A percentile compares a stretch with the other conserved stretches of the same genome.
phyloP scores from a whole-genome alignment of 2,329 filamentous ascomycete species.

The Zymoseptoria passerinii region DNA sequence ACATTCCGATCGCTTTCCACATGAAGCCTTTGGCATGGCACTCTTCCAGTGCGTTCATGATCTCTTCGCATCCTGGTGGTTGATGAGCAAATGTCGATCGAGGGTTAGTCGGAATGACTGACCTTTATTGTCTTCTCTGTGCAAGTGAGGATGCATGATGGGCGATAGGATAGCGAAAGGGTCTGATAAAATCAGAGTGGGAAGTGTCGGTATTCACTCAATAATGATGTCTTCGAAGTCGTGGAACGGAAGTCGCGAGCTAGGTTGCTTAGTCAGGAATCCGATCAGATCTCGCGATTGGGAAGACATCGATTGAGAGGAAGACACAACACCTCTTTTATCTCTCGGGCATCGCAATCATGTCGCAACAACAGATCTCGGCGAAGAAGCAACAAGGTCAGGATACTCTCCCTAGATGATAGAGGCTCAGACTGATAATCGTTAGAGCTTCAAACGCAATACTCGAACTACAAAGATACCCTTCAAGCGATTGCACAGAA shows the following conservation, averaged over 20 bases:
- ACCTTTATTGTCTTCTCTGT: conserved; percentile 89
- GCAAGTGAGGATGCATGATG: conserved; percentile 90
- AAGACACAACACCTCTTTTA: not conserved
- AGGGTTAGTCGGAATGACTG: not conserved
- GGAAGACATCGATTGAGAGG: too few relatives aligned
- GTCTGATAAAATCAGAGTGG: not conserved
- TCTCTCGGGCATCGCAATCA: conserved; percentile 25
- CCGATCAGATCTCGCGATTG: too few relatives aligned
- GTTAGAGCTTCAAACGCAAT: conserved; percentile 70
- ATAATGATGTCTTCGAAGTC: not conserved
- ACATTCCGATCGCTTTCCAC: conserved; percentile 83
- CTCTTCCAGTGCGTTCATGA: conserved; percentile 89
- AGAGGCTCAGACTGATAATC: conserved; percentile 1
- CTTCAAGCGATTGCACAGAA: conserved; percentile 91
- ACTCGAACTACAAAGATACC: conserved; percentile 65
- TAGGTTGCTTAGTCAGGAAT: not conserved
- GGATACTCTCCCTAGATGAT: conserved; percentile 1
- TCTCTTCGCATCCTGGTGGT: conserved; percentile 76
- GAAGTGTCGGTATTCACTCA: not conserved
- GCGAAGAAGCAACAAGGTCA: conserved; percentile 68
- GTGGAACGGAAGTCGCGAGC: not conserved
- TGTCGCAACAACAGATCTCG: conserved; percentile 43
- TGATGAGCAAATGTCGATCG: conserved; percentile 7
- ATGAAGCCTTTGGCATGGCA: conserved; percentile 90
- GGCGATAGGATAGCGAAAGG: not conserved